Evolutionary conservation across 805 yeast genomes (phyloP), one percentile per base, ranked within the genome.

Genomic region (Metschnikowia matae): DNA sequence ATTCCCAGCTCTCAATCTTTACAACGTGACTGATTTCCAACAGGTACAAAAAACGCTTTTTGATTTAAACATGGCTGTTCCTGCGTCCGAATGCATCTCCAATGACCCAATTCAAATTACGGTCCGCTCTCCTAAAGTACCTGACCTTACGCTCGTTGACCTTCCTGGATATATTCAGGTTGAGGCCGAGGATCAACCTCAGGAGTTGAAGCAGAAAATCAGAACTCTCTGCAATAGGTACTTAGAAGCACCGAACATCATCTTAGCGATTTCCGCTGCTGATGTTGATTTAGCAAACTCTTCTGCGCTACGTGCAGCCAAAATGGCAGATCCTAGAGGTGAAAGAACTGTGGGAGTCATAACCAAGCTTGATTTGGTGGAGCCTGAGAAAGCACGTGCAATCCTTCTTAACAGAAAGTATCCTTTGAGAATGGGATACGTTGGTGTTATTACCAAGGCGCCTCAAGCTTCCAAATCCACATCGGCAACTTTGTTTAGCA

Each of bases 261-360:
- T 94, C 38, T 75, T 94, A 59, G 99, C 99, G 0, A 94, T 95
- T 23, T 89, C 96, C 10, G 89, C 99, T 0, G 99, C 99, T 0
- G 98, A 94, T 68, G 99, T 94, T 2, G 99, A 94, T 73, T 74
- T 94, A 60, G 99, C 99, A 0, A 94, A 94, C 66, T 89, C 97
- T 32, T 81, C 97, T 1, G 98, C 99, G 0, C 78, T 94, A 51
- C 75, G 96, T 50, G 97, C 99, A 0, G 86, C 96, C 6, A 85
- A 91, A 56, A 53, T 75, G 14, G 91, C 94, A 0, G 99, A 94
- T 66, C 99, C 99, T 15, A 77, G 82, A 43, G 99, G 99, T 44
- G 92, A 89, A 63, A 80, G 99, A 65, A 94, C 99, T 0, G 86
- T 94, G 54, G 99, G 99, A 47, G 98, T 94, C 7, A 83, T 94